Evolutionary conservation across 2,329 filamentous ascomycete genomes (phyloP).

Genomic region (Ceratocystis huliohia): DNA sequence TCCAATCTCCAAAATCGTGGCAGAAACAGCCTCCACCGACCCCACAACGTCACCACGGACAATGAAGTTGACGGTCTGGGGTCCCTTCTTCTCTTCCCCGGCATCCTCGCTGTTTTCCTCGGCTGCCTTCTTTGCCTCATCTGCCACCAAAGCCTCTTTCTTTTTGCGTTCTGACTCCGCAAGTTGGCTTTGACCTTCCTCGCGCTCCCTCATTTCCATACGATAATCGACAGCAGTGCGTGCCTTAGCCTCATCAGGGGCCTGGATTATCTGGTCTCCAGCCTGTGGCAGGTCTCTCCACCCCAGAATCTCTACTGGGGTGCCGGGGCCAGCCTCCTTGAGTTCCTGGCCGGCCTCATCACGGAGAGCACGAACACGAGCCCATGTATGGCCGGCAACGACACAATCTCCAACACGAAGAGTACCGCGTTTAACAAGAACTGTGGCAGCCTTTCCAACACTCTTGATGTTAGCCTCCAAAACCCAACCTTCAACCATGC

Average conservation of each 20-base stretch:
- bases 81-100: conserved; percentile 29
- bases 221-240: conserved; percentile 68
- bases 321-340: conserved; percentile 66
- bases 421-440: conserved; percentile 79
- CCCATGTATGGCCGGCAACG: conserved; percentile 79
- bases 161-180: conserved; percentile 59
- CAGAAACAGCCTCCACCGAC: conserved; percentile 79
- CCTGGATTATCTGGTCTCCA: conserved; percentile 78
- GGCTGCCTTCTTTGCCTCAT: conserved; percentile 29
- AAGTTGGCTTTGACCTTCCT: conserved; percentile 66
- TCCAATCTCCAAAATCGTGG: conserved; percentile 63
- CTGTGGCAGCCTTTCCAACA: conserved; percentile 72
- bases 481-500: conserved; percentile 81
- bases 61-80: conserved; percentile 59
- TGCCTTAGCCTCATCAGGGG: conserved; percentile 62
- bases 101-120: conserved; percentile 27
- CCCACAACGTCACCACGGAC: conserved; percentile 89
- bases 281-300: conserved; percentile 76
- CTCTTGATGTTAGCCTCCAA: conserved; percentile 82
- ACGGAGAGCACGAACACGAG: conserved; percentile 66
- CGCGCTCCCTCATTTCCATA: conserved; percentile 54
- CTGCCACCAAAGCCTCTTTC: conserved; percentile 39
- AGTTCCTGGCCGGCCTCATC: conserved; percentile 73
- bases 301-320: conserved; percentile 84
- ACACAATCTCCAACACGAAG: conserved; percentile 68